Percentiles rank a stretch among this genome's conserved stretches.
These are phyloP conservation scores for Rutstroemia sydowiana DNA, from an alignment of 2,329 filamentous ascomycete species.

Conservation along the genomic window DNA sequence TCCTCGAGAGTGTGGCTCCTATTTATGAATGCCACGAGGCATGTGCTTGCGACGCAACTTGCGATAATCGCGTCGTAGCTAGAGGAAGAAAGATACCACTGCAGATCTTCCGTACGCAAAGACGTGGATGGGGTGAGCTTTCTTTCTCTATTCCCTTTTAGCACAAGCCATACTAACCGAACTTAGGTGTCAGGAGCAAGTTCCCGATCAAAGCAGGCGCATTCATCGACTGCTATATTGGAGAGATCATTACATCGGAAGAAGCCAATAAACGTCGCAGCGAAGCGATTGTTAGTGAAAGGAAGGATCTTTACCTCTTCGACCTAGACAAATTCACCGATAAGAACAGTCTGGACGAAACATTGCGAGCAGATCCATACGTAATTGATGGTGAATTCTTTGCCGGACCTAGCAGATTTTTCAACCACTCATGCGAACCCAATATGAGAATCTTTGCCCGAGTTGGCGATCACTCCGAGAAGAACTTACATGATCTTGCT, in stretches of 20 bases:
- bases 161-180: slow-evolving; percentile 6
- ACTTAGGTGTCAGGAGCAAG: slow-evolving; percentile 53
- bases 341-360: slow-evolving; percentile 45
- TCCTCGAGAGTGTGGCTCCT: slow-evolving; percentile 47
- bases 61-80: slow-evolving; percentile 71
- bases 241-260: slow-evolving; percentile 56
- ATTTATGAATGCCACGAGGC: slow-evolving; percentile 76
- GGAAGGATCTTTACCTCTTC: slow-evolving; percentile 76
- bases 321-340: slow-evolving; percentile 73
- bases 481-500: slow-evolving; percentile 67
- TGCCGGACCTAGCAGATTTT: slow-evolving; percentile 72
- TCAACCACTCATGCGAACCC: slow-evolving; percentile 76
- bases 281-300: slow-evolving; percentile 44
- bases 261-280: slow-evolving; percentile 61
- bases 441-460: slow-evolving; percentile 75
- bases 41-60: slow-evolving; percentile 57
- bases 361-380: slow-evolving; percentile 47
- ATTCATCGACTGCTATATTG: slow-evolving; percentile 74
- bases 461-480: slow-evolving; percentile 69
- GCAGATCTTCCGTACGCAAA: slow-evolving; percentile 70
- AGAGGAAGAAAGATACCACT: slow-evolving; percentile 63
- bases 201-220: slow-evolving; percentile 62
- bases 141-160: background rate
- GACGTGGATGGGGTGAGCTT: slow-evolving; percentile 64
- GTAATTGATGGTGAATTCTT: slow-evolving; percentile 67